phyloP scores from a whole-genome alignment of 1,284 basidiomycete genomes.

The Heterobasidion occidentale region DNA sequence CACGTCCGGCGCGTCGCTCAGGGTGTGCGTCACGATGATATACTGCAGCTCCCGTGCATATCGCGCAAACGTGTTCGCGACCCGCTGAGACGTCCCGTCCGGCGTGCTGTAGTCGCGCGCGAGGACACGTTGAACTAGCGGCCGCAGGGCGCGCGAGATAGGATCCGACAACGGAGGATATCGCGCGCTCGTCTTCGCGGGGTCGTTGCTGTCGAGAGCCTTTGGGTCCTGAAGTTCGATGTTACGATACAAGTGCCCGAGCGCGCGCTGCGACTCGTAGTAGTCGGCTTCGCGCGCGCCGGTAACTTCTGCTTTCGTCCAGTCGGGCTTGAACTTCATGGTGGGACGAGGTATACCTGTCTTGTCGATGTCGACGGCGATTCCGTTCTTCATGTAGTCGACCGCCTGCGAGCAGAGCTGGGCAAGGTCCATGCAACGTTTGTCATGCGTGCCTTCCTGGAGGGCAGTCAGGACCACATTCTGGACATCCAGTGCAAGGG shows the following conservation, averaged over 20 bases:
- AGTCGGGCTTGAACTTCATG: conserved; percentile 67
- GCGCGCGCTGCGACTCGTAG: conserved; percentile 59
- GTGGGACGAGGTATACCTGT: conserved; percentile 38
- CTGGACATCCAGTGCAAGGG: neutral
- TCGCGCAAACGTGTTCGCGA: conserved; percentile 13
- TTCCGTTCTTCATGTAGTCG: conserved; percentile 69
- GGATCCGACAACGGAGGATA: conserved; percentile 25
- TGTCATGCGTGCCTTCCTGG: conserved; percentile 61
- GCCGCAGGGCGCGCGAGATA: conserved; percentile 38
- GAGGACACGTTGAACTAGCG: conserved; percentile 29
- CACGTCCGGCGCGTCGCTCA: conserved; percentile 48
- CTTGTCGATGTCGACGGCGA: conserved; percentile 47
- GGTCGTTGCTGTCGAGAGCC: neutral
- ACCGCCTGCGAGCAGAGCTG: conserved; percentile 60
- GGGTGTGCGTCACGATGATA: conserved; percentile 60
- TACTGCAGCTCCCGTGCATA: conserved; percentile 62
- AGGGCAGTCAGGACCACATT: neutral
- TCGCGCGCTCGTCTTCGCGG: neutral
- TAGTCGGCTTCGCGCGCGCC: conserved; percentile 52
- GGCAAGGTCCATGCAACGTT: conserved; percentile 55
- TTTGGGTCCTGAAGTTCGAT: conserved; percentile 39
- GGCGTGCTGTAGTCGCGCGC: conserved; percentile 7
- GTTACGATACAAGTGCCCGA: conserved; percentile 59
- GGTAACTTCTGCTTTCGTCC: conserved; percentile 62
- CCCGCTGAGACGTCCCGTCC: conserved; percentile 2